phyloP scores from a whole-genome alignment of 306 rosid genomes.

The Quercus rubra region DNA sequence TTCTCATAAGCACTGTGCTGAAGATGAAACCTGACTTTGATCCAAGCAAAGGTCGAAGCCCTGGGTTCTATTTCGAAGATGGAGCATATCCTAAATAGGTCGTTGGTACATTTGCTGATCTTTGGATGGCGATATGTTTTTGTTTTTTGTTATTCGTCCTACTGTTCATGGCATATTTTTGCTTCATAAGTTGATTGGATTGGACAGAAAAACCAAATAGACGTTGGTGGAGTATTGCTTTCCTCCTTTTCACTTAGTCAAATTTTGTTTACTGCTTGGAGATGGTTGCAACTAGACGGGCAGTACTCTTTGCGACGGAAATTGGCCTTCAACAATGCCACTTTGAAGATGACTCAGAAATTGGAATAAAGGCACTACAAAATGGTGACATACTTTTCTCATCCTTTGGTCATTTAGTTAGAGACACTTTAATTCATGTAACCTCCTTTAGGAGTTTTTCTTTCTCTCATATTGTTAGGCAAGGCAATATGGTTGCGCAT shows the following conservation, averaged over 20 bases:
- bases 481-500: too few relatives aligned
- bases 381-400: too few relatives aligned
- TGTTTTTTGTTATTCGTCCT: not conserved
- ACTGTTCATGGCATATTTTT: constrained; percentile 1
- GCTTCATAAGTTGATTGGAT: constrained; percentile 83
- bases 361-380: too few relatives aligned
- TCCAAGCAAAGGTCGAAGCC: constrained; percentile 82
- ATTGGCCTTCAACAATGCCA: too few relatives aligned
- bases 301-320: too few relatives aligned
- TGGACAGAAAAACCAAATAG: constrained; percentile 91
- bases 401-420: too few relatives aligned
- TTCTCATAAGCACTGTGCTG: constrained; percentile 90
- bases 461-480: too few relatives aligned
- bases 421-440: too few relatives aligned
- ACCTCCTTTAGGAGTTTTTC: too few relatives aligned
- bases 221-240: constrained; percentile 47
- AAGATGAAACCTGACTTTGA: constrained; percentile 80
- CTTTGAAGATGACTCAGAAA: too few relatives aligned
- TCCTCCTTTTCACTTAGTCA: constrained; percentile 7
- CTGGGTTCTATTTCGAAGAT: constrained; percentile 78
- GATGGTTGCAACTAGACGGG: too few relatives aligned
- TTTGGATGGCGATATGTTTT: not conserved
- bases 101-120: not conserved
- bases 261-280: not conserved
- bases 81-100: constrained; percentile 92